These are phyloP conservation scores for Wickerhamiella sorbophila DNA, from an alignment of 805 yeast genomes.

Conservation along the genomic window DNA sequence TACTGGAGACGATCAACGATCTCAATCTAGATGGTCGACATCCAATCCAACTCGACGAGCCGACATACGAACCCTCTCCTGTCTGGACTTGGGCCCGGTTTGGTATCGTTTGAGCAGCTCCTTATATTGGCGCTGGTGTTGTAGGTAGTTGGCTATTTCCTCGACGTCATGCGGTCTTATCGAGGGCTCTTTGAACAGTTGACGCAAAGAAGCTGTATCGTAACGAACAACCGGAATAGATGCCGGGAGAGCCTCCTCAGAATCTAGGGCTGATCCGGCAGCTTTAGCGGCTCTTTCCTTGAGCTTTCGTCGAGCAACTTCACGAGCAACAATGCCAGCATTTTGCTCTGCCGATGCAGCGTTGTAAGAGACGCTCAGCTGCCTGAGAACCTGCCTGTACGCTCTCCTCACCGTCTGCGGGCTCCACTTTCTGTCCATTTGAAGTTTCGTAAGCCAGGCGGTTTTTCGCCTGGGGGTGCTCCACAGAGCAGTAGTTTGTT, in stretches of 20 bases:
- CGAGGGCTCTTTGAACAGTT: not conserved
- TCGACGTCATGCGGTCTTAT: constrained; percentile 3
- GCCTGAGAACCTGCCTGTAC: constrained; percentile 18
- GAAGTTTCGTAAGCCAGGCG: not conserved
- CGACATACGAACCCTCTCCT: constrained; percentile 62
- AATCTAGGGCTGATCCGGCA: constrained; percentile 1
- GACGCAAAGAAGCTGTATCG: not conserved
- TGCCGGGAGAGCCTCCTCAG: not conserved
- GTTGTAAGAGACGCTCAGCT: constrained; percentile 16
- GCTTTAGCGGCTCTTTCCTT: not conserved
- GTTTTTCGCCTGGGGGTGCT: too few species aligned
- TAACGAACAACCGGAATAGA: not conserved
- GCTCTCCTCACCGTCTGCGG: constrained; percentile 3
- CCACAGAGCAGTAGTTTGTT: not conserved
- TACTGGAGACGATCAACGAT: constrained; percentile 2
- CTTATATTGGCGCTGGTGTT: constrained; percentile 61
- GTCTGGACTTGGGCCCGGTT: constrained; percentile 61
- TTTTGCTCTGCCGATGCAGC: constrained; percentile 10
- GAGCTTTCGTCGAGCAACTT: constrained; percentile 2
- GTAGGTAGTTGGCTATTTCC: constrained; percentile 48
- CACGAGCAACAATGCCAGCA: constrained; percentile 2
- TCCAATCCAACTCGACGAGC: constrained; percentile 84
- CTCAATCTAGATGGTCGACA: constrained; percentile 12
- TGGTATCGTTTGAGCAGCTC: constrained; percentile 75
- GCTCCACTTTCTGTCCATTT: not conserved